Percentiles rank a stretch among this genome's conserved stretches.
Conservation (phyloP, 2,329 filamentous ascomycete genomes). For the Cyanodermella asteris region DNA sequence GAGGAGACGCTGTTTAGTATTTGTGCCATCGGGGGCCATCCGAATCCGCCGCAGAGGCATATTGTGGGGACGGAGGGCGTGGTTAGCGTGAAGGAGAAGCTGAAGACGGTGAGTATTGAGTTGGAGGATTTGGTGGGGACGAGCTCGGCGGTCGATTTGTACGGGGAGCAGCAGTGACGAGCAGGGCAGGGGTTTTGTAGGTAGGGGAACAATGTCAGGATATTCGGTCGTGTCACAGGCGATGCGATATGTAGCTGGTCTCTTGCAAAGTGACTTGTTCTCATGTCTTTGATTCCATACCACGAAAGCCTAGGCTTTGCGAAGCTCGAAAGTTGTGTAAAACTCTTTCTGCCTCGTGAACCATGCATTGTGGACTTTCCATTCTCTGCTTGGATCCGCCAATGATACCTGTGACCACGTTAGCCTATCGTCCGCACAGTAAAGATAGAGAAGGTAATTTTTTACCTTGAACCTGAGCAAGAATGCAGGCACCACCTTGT, state of each 20-base stretch:
- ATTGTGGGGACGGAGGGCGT: conserved; percentile 85
- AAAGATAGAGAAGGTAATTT: conserved; percentile 3
- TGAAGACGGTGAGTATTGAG: conserved; percentile 91
- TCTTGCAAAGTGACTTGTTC: too few species aligned
- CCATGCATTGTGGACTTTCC: conserved; percentile 31
- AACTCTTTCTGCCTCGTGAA: conserved; percentile 22
- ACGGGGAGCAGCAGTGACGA: conserved; percentile 3
- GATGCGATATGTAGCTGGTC: too few species aligned
- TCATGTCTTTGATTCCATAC: too few species aligned
- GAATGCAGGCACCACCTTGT: conserved; percentile 16
- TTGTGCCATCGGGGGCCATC: conserved; percentile 78
- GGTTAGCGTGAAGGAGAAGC: conserved; percentile 74
- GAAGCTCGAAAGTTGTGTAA: conserved; percentile 7
- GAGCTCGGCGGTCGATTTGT: conserved; percentile 62
- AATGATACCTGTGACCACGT: conserved; percentile 4
- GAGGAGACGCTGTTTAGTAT: conserved; percentile 81
- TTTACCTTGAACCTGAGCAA: conserved; percentile 25
- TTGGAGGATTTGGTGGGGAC: conserved; percentile 89
- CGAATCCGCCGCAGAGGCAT: conserved; percentile 83
- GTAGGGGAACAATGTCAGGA: too few species aligned
- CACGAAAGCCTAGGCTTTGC: too few species aligned
- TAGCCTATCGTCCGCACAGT: conserved; percentile 1
- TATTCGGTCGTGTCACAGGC: too few species aligned
- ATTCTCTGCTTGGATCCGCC: conserved; percentile 10
- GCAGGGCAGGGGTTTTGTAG: too few species aligned